These are phyloP conservation scores for Allomyces macrogynus DNA, from an alignment of 192 early-diverging fungal species.

Conservation along the genomic window DNA sequence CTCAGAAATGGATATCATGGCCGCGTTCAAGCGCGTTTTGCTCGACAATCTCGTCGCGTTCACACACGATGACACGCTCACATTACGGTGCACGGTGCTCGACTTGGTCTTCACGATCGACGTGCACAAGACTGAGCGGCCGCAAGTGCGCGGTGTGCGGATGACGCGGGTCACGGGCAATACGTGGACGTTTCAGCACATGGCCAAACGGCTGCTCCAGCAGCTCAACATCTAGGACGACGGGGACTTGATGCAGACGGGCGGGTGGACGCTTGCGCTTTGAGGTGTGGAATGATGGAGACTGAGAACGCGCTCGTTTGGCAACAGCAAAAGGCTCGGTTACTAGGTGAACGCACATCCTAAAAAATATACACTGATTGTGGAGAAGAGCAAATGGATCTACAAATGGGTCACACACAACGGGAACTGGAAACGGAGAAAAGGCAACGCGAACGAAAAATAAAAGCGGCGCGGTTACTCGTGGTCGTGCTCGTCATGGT, in stretches of 20 bases:
- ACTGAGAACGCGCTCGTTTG: too few relatives aligned
- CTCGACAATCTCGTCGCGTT: constrained; percentile 3
- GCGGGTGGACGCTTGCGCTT: too few relatives aligned
- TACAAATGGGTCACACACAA: too few relatives aligned
- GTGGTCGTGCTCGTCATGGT: neutral
- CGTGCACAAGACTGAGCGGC: constrained; percentile 13
- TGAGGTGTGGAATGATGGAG: too few relatives aligned
- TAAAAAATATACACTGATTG: too few relatives aligned
- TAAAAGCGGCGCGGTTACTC: too few relatives aligned
- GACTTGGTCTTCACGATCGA: constrained; percentile 11
- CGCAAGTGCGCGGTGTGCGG: constrained; percentile 16
- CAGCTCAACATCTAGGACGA: constrained; percentile 13
- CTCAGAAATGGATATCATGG: constrained; percentile 11
- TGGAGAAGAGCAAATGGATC: too few relatives aligned
- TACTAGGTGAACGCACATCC: too few relatives aligned
- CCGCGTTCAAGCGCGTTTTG: constrained; percentile 9
- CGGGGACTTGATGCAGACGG: too few relatives aligned
- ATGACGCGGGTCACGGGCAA: constrained; percentile 23
- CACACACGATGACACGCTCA: constrained; percentile 3
- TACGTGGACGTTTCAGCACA: constrained; percentile 31
- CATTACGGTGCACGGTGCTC: neutral
- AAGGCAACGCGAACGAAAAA: too few relatives aligned
- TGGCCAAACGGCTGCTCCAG: constrained; percentile 20
- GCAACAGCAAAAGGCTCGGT: too few relatives aligned
- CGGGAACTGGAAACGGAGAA: too few relatives aligned